Evolutionary conservation across 257 asterid species (phyloP).

Genomic region (Nicotiana undulata): DNA sequence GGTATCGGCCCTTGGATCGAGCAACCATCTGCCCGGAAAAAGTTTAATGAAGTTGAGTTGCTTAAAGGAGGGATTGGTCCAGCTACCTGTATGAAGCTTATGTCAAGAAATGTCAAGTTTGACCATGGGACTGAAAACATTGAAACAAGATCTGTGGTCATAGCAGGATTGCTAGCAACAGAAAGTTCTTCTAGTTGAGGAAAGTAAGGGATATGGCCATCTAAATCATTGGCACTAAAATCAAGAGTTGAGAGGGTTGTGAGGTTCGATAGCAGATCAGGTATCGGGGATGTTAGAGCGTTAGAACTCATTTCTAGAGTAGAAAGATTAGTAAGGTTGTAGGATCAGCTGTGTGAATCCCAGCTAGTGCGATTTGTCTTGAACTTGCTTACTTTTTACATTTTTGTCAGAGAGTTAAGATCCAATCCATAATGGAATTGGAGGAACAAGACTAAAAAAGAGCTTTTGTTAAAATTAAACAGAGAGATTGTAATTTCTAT

Average conservation of each 20-base stretch:
- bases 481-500: neutral
- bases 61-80: neutral
- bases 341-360: neutral
- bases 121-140: slow-evolving; percentile 4
- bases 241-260: slow-evolving; percentile 8
- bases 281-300: neutral
- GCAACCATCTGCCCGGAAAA: neutral
- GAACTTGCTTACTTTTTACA: neutral
- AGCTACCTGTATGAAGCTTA: neutral
- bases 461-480: neutral
- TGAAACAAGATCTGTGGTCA: neutral
- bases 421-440: neutral
- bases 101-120: neutral
- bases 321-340: slow-evolving; percentile 1
- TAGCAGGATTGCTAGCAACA: neutral
- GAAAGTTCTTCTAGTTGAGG: neutral
- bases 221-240: neutral
- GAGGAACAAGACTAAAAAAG: neutral
- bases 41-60: neutral
- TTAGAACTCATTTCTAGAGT: neutral
- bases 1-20: slow-evolving; percentile 6
- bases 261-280: neutral
- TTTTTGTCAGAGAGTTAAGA: neutral
- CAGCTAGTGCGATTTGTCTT: neutral
- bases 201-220: neutral